Evolutionary conservation across 2,329 filamentous ascomycete genomes (phyloP).

Genomic region (Alternaria dauci): DNA sequence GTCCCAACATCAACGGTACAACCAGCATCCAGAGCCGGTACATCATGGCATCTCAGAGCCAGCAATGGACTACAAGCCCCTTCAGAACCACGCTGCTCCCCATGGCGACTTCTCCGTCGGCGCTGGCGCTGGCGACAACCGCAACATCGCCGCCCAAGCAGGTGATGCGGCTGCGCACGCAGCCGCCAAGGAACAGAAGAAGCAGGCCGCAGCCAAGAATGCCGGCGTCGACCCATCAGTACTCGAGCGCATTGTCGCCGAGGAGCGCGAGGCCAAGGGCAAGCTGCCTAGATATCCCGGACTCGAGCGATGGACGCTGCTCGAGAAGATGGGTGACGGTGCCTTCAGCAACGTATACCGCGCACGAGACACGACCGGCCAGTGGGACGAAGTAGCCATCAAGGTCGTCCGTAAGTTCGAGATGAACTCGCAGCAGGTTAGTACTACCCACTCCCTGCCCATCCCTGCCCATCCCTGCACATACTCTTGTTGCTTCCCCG

Average conservation of each 20-base stretch:
- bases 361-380: slow-evolving; percentile 76
- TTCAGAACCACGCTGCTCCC: slow-evolving; percentile 60
- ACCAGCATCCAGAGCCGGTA: slow-evolving; percentile 59
- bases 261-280: slow-evolving; percentile 85
- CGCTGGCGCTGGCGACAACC: slow-evolving; percentile 67
- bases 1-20: slow-evolving; percentile 64
- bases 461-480: slow-evolving; percentile 46
- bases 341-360: slow-evolving; percentile 99
- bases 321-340: slow-evolving; percentile 98
- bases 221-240: slow-evolving; percentile 66
- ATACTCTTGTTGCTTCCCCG: slow-evolving; percentile 42
- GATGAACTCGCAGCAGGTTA: slow-evolving; percentile 98
- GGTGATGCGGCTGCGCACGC: slow-evolving; percentile 71
- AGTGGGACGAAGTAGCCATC: slow-evolving; percentile 86
- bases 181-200: slow-evolving; percentile 68
- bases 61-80: slow-evolving; percentile 63
- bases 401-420: slow-evolving; percentile 99
- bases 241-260: slow-evolving; percentile 84
- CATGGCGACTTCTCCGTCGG: slow-evolving; percentile 68
- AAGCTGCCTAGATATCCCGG: slow-evolving; percentile 89
- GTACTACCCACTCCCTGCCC: slow-evolving; percentile 55
- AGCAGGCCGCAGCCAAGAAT: slow-evolving; percentile 58
- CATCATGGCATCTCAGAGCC: slow-evolving; percentile 67
- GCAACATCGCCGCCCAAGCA: slow-evolving; percentile 73
- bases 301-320: slow-evolving; percentile 81